Percentiles rank a stretch among this genome's conserved stretches.
Evolutionary conservation across 352 stramenopile species (phyloP).

Genomic region (Phytopythium cucurbitacearum): DNA sequence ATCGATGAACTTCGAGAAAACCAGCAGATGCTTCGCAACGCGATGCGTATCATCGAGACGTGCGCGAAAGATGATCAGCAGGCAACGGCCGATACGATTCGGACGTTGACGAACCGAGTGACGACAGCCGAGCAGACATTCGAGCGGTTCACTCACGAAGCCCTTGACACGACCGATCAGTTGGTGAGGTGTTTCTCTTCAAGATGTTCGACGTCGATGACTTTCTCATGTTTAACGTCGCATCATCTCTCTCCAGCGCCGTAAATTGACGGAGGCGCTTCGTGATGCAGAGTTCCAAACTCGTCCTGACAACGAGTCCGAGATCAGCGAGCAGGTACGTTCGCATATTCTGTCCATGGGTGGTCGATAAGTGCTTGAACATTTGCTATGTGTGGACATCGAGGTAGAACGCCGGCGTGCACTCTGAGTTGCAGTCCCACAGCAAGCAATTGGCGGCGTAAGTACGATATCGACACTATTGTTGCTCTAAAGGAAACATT

Average conservation of each 20-base stretch:
- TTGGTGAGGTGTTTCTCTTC: constrained; percentile 23
- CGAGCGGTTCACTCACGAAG: constrained; percentile 25
- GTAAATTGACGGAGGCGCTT: too few relatives aligned
- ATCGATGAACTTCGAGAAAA: constrained; percentile 49
- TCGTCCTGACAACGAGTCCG: too few relatives aligned
- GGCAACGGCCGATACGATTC: constrained; percentile 20
- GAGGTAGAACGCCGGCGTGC: not conserved
- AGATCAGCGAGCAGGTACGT: too few relatives aligned
- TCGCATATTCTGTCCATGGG: too few relatives aligned
- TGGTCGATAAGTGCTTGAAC: too few relatives aligned
- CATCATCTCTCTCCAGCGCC: too few relatives aligned
- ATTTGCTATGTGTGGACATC: too few relatives aligned
- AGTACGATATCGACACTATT: not conserved
- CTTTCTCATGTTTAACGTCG: not conserved
- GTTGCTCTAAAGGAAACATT: not conserved
- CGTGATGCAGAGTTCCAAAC: too few relatives aligned
- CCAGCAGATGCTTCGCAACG: constrained; percentile 40
- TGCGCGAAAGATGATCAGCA: constrained; percentile 41
- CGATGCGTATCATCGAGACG: constrained; percentile 37
- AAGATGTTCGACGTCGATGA: constrained; percentile 13
- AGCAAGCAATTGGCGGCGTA: not conserved
- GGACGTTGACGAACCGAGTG: constrained; percentile 27
- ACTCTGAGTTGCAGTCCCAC: not conserved
- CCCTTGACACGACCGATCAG: constrained; percentile 30
- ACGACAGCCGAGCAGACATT: constrained; percentile 41